Evolutionary conservation across 2,329 filamentous ascomycete genomes (phyloP), one percentile per base, ranked within the genome.

Genomic region (Acrodontium crateriforme): DNA sequence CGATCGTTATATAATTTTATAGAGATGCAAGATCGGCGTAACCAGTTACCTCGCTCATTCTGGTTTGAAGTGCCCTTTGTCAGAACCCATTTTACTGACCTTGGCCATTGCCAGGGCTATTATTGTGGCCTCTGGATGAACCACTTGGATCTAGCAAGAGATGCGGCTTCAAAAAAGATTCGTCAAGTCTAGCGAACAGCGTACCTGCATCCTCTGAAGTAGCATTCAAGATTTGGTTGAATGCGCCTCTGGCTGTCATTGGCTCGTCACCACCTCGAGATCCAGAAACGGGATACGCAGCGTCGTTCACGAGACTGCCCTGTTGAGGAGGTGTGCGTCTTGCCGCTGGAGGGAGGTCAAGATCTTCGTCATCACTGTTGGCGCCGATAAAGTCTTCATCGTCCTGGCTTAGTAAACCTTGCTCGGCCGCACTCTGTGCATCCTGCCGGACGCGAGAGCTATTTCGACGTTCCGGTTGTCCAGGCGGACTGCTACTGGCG

Each of bases 161-260:
- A 49, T 77, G 81, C 11, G 87, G 87, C 63, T 95, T 95, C 55
- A 95, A 85, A 53, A 84, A 94, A 35, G 85, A 83, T 55, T 98
- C 89, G 52, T 98, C 89, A 35, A 98, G 62, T 56, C 93, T 85
- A 41, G 75, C 76, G 55, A 98, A 92, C 58, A 91, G 72, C 24
- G 79, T 83, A 7, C 81, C 79, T 24, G 91, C 84, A 52, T 98
- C 89, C 27, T 92, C 83, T 1, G 78, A 70, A 10, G 78, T 68
- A 1, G 74, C 72, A 15, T 69, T 80, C 41, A 92, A 74, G 6
- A 98, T 62, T 48, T 87, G 79, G 31, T 75, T 74, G 33, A 94
- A 73, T 0, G 84, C 79, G 16, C 74, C 78, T 12, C 74, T 69
- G 8, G 81, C 81, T 16, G 72, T 80, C n/a, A 83, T 44, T n/a